Percentiles rank a stretch among this genome's conserved stretches.
phyloP scores from a whole-genome alignment of 441 rosid genomes.

The Brassica balearica region DNA sequence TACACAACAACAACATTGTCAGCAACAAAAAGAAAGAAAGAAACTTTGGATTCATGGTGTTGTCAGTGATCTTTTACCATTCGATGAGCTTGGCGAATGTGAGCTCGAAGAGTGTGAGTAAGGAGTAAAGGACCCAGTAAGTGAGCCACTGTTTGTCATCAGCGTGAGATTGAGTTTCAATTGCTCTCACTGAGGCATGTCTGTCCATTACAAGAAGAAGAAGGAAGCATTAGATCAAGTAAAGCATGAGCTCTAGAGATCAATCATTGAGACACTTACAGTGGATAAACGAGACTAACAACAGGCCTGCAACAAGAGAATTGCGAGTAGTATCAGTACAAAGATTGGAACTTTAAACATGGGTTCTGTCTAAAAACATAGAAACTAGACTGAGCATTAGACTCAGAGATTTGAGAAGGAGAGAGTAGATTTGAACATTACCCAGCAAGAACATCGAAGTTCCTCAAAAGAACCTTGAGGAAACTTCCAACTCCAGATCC shows the following conservation, averaged over 20 bases:
- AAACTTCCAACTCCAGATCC: slow-evolving; percentile 73
- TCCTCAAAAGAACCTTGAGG: slow-evolving; percentile 71
- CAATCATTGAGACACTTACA: slow-evolving; percentile 56
- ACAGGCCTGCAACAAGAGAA: slow-evolving; percentile 73
- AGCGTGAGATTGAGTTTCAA: slow-evolving; percentile 79
- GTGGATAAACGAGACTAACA: slow-evolving; percentile 89
- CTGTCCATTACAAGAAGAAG: slow-evolving; percentile 44
- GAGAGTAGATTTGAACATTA: no score
- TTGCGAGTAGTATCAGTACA: slow-evolving; percentile 5
- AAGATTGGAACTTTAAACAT: not conserved
- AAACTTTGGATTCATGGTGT: slow-evolving; percentile 5
- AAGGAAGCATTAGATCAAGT: slow-evolving; percentile 19
- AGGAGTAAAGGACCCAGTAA: slow-evolving; percentile 93
- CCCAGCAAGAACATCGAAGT: slow-evolving; percentile 98
- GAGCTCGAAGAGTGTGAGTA: slow-evolving; percentile 86
- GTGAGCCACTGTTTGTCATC: slow-evolving; percentile 98
- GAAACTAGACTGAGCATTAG: slow-evolving; percentile 5
- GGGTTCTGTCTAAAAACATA: not conserved
- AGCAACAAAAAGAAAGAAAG: not conserved
- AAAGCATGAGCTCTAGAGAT: not conserved
- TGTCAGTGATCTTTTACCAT: slow-evolving; percentile 52
- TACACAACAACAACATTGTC: slow-evolving; percentile 14
- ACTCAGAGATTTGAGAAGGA: no score
- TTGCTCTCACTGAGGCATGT: slow-evolving; percentile 88
- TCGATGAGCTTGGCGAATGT: slow-evolving; percentile 85